Base-by-base conservation (phyloP, 257 asterid genomes). In the Ballota nigra region DNA sequence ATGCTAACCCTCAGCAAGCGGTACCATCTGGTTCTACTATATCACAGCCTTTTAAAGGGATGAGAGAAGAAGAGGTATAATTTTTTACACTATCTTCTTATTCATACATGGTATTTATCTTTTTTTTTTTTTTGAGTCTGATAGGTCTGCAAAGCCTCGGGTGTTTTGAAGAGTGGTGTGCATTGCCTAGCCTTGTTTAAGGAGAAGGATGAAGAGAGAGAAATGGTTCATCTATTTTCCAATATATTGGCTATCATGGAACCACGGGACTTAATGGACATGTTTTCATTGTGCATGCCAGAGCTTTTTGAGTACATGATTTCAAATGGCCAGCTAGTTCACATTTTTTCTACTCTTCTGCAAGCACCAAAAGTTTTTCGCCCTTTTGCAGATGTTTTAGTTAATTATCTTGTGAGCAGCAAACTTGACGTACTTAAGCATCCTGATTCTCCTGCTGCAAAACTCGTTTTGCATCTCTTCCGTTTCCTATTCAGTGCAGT, bases 281-380 rank as follows among this genome's bases (percentile, higher is more conserved):
- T 95, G 98, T 95, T 95, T 66, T 89, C 99, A 10, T 77, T 95
- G 86, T 95, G 99, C 87, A 92, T 95, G 98, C 92, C 96, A 2
- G 97, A 92, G 82, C 96, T 95, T 75, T 95, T 95, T 68, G 99
- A 95, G 72, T 84, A 97, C 98, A 95, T 95, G 99, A 89, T 95
- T 79, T 86, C 96, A 58, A 95, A 92, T 83, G 79, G 84, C 71
- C 99, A 95, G 84, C 89, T 95, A 65, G 97, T 95, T 63, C 94
- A 87, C 83, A 88, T 95, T 31, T 92, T 95, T 79, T 92, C 99
- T 10, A 83, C 96, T 77, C 99, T 95, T 72, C 84, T 95, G 80
- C 99, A 95, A 79, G 86, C 93, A 51, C 82, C 97, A 63, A 95
- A 95, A 85, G 99, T 95, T 70, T 92, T 92, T 78, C 92, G 97